Conservation (phyloP, 768 basidiomycete species). For the Pleurotus tuoliensis region DNA sequence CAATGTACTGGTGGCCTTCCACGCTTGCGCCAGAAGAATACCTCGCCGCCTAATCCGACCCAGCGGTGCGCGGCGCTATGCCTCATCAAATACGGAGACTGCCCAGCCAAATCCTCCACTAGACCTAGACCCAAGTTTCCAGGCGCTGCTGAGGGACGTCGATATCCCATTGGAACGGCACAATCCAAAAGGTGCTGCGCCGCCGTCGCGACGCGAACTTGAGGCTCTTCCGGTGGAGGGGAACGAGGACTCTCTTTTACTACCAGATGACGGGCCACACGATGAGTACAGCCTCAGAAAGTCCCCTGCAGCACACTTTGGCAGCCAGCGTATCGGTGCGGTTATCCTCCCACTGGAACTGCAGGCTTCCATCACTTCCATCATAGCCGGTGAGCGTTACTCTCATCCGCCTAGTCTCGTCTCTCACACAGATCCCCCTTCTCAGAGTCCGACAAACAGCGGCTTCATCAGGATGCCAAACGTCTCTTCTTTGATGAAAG, state of each 20-base stretch:
- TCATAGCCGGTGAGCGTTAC: conserved; percentile 58
- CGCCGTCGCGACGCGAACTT: conserved; percentile 44
- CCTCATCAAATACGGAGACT: conserved; percentile 18
- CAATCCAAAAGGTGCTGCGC: conserved; percentile 15
- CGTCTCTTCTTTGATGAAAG: conserved; percentile 55
- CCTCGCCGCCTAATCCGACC: too few relatives aligned
- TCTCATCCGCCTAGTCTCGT: conserved; percentile 8
- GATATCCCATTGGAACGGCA: conserved; percentile 58
- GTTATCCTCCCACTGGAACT: conserved; percentile 74
- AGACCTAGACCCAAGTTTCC: conserved; percentile 63
- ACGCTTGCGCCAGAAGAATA: too few relatives aligned
- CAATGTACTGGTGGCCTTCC: neutral
- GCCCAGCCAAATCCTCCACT: conserved; percentile 55
- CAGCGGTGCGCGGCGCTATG: neutral
- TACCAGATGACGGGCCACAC: conserved; percentile 18
- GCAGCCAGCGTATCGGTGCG: conserved; percentile 67
- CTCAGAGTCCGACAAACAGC: conserved; percentile 59
- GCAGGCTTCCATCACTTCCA: conserved; percentile 53
- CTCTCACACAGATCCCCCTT: conserved; percentile 2
- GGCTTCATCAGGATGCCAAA: conserved; percentile 66
- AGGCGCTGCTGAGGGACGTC: conserved; percentile 58
- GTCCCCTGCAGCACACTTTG: conserved; percentile 81
- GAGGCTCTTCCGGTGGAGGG: conserved; percentile 41
- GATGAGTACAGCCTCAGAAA: conserved; percentile 35
- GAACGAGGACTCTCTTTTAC: conserved; percentile 30